Percentiles rank a stretch among this genome's conserved stretches.
phyloP scores from a whole-genome alignment of 441 rosid genomes.

The Populus trichocarpa region DNA sequence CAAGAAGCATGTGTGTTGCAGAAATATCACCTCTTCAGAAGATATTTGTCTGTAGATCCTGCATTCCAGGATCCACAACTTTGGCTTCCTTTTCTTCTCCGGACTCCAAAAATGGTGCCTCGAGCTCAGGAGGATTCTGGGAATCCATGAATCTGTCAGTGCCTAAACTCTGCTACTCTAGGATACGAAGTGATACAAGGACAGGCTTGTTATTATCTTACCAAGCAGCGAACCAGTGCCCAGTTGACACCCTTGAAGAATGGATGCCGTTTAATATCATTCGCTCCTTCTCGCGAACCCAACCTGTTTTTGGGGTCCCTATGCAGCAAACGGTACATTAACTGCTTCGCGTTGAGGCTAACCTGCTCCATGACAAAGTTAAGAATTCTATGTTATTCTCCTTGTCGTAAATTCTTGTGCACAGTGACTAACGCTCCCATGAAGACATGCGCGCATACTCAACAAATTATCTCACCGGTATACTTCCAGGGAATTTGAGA shows the following conservation, averaged over 20 bases:
- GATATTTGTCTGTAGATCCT: slow-evolving; percentile 71
- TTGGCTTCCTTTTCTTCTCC: slow-evolving; percentile 48
- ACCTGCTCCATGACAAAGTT: slow-evolving; percentile 33
- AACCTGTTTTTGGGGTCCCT: slow-evolving; percentile 82
- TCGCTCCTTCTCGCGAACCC: slow-evolving; percentile 81
- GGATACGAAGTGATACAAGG: not conserved
- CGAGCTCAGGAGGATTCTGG: slow-evolving; percentile 82
- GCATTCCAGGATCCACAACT: slow-evolving; percentile 54
- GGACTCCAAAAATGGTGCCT: slow-evolving; percentile 43
- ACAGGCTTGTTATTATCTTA: slow-evolving; percentile 19
- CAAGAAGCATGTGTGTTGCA: not conserved
- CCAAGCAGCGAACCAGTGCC: slow-evolving; percentile 90
- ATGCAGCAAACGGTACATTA: slow-evolving; percentile 66
- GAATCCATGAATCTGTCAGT: not conserved
- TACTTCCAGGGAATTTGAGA: slow-evolving; percentile 70
- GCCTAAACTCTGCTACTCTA: not conserved
- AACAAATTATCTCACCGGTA: slow-evolving; percentile 37
- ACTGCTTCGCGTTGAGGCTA: slow-evolving; percentile 64
- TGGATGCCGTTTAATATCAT: slow-evolving; percentile 72
- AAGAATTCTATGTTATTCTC: not conserved
- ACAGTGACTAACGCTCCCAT: no score
- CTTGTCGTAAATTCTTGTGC: not conserved
- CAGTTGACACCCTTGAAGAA: slow-evolving; percentile 81
- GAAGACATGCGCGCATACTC: not conserved
- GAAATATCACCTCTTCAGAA: slow-evolving; percentile 40